Evolutionary conservation across 139 green algal genomes (phyloP).

Genomic region (Prasinococcaceae sp.): DNA sequence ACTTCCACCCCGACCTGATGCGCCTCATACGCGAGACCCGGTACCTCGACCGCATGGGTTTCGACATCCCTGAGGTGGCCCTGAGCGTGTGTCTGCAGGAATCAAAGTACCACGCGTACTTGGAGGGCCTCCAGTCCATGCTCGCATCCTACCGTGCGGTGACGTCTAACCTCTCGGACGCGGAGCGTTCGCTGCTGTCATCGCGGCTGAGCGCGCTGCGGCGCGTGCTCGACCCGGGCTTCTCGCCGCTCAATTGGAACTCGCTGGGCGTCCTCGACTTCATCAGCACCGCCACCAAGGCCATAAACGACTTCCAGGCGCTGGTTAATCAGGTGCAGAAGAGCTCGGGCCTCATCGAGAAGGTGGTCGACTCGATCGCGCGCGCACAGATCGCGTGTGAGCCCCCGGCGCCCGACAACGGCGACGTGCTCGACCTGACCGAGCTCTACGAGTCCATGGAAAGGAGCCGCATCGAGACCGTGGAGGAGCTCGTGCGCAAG

Average conservation of each 20-base stretch:
- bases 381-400: constrained; percentile 15
- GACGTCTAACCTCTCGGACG: constrained; percentile 2
- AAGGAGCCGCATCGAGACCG: constrained; percentile 37
- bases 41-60: constrained; percentile 76
- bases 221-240: constrained; percentile 49
- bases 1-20: constrained; percentile 57
- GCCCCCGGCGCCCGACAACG: not conserved
- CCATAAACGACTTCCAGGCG: constrained; percentile 52
- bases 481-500: constrained; percentile 59
- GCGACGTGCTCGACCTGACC: constrained; percentile 44
- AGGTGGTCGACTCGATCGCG: constrained; percentile 47
- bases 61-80: constrained; percentile 60
- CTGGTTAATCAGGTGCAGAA: constrained; percentile 46
- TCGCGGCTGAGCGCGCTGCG: constrained; percentile 49
- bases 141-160: constrained; percentile 55
- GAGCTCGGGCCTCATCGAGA: constrained; percentile 62
- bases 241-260: constrained; percentile 79
- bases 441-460: constrained; percentile 67
- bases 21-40: constrained; percentile 62
- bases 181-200: constrained; percentile 53
- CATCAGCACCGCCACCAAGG: constrained; percentile 49
- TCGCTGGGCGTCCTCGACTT: constrained; percentile 72
- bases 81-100: constrained; percentile 69
- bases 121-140: constrained; percentile 58
- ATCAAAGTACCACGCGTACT: constrained; percentile 49